Percentiles rank a stretch among this genome's conserved stretches.
Evolutionary conservation across 805 yeast genomes (phyloP).

Genomic region (Barnettozyma wickerhamii): DNA sequence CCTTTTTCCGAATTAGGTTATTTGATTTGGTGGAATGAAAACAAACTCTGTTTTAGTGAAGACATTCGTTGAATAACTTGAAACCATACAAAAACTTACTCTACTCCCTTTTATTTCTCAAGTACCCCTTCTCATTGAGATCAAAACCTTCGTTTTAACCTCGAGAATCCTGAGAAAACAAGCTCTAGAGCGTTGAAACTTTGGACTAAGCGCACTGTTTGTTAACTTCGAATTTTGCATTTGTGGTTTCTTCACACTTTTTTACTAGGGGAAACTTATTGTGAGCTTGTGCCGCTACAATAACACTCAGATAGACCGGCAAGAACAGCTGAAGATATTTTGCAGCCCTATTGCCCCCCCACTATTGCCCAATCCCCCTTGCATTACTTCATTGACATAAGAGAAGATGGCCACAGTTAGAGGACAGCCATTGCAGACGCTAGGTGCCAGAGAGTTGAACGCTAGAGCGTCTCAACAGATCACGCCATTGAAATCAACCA

Average conservation of each 20-base stretch:
- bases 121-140: too few relatives aligned
- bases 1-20: constrained; percentile 21
- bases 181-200: too few relatives aligned
- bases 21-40: constrained; percentile 12
- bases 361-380: too few relatives aligned
- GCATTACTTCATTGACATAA: too few relatives aligned
- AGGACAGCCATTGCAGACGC: constrained; percentile 37
- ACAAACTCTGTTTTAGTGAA: constrained; percentile 8
- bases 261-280: background rate
- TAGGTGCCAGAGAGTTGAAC: constrained; percentile 30
- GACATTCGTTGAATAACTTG: background rate
- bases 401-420: constrained; percentile 30
- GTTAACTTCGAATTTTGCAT: constrained; percentile 3
- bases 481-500: constrained; percentile 28
- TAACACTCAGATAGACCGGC: too few relatives aligned
- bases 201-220: too few relatives aligned
- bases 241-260: constrained; percentile 6
- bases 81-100: constrained; percentile 2
- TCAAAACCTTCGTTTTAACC: too few relatives aligned
- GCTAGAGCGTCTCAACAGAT: constrained; percentile 26
- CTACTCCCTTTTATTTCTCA: background rate
- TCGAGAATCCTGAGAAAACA: too few relatives aligned
- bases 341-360: too few relatives aligned
- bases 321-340: too few relatives aligned
- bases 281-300: too few relatives aligned